These are phyloP conservation scores for Paramecium caudatum DNA, from an alignment of 73 alveolate genomes.

Conservation along the genomic window DNA sequence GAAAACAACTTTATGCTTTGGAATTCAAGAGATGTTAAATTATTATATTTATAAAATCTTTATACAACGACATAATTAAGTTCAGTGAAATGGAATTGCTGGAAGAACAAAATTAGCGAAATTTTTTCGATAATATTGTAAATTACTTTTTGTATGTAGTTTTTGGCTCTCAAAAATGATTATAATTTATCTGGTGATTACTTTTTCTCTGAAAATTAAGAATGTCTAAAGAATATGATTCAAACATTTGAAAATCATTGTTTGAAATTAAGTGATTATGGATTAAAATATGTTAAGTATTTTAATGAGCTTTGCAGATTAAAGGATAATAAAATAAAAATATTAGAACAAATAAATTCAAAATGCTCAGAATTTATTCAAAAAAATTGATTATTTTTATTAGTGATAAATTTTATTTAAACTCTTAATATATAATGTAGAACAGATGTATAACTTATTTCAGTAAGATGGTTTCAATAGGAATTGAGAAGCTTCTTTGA, in stretches of 20 bases:
- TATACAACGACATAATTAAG: background rate
- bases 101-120: background rate
- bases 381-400: too few species aligned
- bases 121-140: background rate
- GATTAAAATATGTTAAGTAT: background rate
- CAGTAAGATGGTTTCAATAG: too few species aligned
- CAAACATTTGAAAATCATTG: background rate
- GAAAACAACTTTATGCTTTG: background rate
- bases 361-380: too few species aligned
- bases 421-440: too few species aligned
- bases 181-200: constrained; percentile 62
- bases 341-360: too few species aligned
- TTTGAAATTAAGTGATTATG: background rate
- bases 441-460: too few species aligned
- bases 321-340: too few species aligned
- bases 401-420: too few species aligned
- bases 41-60: background rate
- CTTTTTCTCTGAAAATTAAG: background rate
- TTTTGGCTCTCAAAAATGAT: background rate
- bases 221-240: background rate
- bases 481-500: too few species aligned
- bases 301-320: background rate
- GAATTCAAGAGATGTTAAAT: background rate
- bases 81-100: background rate
- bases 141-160: too few species aligned